Evolutionary conservation across 352 stramenopile species (phyloP), one percentile per base, ranked within the genome.

Genomic region (Achlya hypogyna): DNA sequence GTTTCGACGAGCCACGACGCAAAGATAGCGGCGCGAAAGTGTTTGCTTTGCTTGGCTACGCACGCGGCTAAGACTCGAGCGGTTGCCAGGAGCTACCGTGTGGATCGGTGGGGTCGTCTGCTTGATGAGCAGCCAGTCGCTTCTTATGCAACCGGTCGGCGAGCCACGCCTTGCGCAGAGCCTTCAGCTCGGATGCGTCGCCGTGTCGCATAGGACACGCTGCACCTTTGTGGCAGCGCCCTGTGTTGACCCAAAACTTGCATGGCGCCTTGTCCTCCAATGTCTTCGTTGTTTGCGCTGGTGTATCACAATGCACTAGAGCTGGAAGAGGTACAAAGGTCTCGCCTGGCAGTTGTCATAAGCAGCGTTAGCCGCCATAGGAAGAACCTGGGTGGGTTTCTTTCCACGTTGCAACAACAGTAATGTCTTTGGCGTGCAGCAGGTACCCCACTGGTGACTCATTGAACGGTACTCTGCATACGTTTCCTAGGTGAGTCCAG

Each of bases 221-320:
- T 59, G 87, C 78, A 20, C 84, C 79, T 23, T 81, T 71, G 45
- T 92, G 82, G 63, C 84, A 90, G 25, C 73, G 75, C 32, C 78
- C 78, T 34, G 84, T 88, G 69, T 90, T 92, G 72, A 92, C 88
- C 84, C 84, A 92, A 69, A 88, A 90, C 64, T 92, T 91, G 75
- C 84, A 90, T 40, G 88, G 80, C 45, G 38, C 38, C 14, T 42
- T 42, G 6, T 6, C 6, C 34, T 16, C 14, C 34, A 14, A 42
- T 42, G 34, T 42, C 14, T 6, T 1, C 54, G 62, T 1, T 47
- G 40, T 40, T 69, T 31, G 1, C 31, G 40, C 12, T 20, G 25
- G 10, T 65, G 20, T 51, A 58, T 49, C 22, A 22, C 42, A 20
- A 49, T 18, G 22, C 18, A 20, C 18, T 20, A 20, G 18, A 49